phyloP scores from a whole-genome alignment of 73 alveolate genomes.

The Effrenium voratum region DNA sequence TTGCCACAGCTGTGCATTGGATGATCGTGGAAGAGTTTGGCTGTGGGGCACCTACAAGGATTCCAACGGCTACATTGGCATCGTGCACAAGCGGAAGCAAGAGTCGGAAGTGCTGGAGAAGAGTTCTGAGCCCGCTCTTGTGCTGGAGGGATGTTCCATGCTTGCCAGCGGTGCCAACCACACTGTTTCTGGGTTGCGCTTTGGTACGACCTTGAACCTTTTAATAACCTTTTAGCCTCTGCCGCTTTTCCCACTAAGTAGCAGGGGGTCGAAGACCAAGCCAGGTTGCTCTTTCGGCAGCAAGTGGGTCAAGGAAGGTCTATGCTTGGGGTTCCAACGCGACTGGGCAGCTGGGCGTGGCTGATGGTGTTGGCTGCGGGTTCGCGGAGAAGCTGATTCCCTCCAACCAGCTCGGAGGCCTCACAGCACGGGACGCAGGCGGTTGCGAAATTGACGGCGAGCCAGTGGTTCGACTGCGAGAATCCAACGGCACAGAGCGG shows the following conservation, averaged over 20 bases:
- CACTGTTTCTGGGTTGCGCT: no score
- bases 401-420: slow-evolving; percentile 43
- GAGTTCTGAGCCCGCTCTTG: slow-evolving; percentile 69
- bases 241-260: no score
- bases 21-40: slow-evolving; percentile 64
- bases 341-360: slow-evolving; percentile 84
- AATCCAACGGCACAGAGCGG: slow-evolving; percentile 28
- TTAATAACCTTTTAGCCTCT: no score
- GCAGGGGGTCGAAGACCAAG: no score
- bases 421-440: slow-evolving; percentile 29
- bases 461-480: slow-evolving; percentile 40
- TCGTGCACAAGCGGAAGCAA: slow-evolving; percentile 75
- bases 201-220: no score
- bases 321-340: slow-evolving; percentile 80
- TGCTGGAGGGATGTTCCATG: slow-evolving; percentile 60
- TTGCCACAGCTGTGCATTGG: slow-evolving; percentile 76
- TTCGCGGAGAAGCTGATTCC: slow-evolving; percentile 33
- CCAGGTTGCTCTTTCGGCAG: slow-evolving; percentile 31
- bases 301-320: background rate
- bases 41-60: slow-evolving; percentile 84
- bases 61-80: slow-evolving; percentile 73
- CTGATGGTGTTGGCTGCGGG: slow-evolving; percentile 55
- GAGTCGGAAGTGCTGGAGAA: slow-evolving; percentile 62
- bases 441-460: slow-evolving; percentile 69
- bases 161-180: slow-evolving; percentile 86